Evolutionary conservation across 2,329 filamentous ascomycete genomes (phyloP), one percentile per base, ranked within the genome.

Genomic region (Davidsoniella virescens): DNA sequence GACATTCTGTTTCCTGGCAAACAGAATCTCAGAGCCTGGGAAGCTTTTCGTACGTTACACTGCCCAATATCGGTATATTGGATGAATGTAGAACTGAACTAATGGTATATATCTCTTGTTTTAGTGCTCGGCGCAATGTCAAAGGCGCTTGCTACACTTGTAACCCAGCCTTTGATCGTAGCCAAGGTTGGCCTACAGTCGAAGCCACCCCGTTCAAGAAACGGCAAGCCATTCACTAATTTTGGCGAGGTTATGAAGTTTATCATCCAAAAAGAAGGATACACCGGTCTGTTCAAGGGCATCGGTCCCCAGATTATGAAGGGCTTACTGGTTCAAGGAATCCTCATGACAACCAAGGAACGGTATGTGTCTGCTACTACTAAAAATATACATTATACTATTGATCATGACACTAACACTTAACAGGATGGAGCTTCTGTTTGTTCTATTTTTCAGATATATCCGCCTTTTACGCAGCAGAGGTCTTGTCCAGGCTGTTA

Each of bases 301-400:
- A 94, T 98, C 57, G 87, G 79, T 0, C 92, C 92, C 2, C 92
- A 98, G 64, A 84, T 98, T 47, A 65, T 87, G 53, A 98, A 98
- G 67, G 92, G 92, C 1, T 67, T 98, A 48, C 63, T 98, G 45
- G 92, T 98, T 2, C 92, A 98, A 62, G 92, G 92, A 46, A 78
- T 98, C 51, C 71, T 98, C 38, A 98, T 98, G 92, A 98, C 95
- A 87, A 92, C 87, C 44, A 98, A 98, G 68, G 92, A 98, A 67
- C 77, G 87, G 84, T 87, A 72, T 57, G 71, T 60, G 2, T 2
- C 16, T 5, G 10, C 16, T 23, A 23, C 4, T 23, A 5, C n/a
- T 3, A 7, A 10, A 10, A 12, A 7, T 2, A n/a, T 12, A n/a
- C 14, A 40, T 23, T 12, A 25, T 29, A 12, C 20, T 33, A 8